Base-by-base conservation (phyloP, 768 basidiomycete species). In the Trichaptum fuscoviolaceum region DNA sequence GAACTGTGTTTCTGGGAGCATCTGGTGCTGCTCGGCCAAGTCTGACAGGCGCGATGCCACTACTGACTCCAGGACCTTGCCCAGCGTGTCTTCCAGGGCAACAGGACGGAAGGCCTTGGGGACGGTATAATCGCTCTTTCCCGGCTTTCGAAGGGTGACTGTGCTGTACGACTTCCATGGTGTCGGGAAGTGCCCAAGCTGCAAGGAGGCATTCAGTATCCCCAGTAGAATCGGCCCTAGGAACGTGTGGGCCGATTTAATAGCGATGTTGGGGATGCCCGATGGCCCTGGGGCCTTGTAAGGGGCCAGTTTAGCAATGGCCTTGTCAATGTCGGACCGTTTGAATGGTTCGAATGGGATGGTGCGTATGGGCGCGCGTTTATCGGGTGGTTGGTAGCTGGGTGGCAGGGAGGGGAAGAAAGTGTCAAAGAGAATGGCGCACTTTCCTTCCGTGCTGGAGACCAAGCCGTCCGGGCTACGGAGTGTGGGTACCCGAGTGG, bases 61-160 rank as follows among this genome's bases (percentile, higher is more conserved):
- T 0, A 67, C 64, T 9, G 70, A 24, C 7, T 70, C 69, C 0
- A 77, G 74, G 0, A 77, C 23, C 57, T 81, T 82, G 0, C 67
- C 73, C 0, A 74, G 63, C 0, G 74, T 76, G 58, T 77, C 67
- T 1, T 80, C 70, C 0, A 82, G 76, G 0, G 74, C 75, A 1
- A 84, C 80, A 0, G 80, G 82, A 0, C 76, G 64, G 58, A 78
- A 79, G 0, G 79, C 74, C 27, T 76, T 77, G n/a, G n/a, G n/a
- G n/a, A n/a, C 0, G 80, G 65, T 0, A 70, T 36, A 80, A n/a
- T n/a, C n/a, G n/a, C n/a, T n/a, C n/a, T n/a, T n/a, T n/a, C n/a
- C n/a, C n/a, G n/a, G n/a, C n/a, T n/a, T n/a, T n/a, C n/a, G n/a
- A n/a, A n/a, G n/a, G n/a, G n/a, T n/a, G n/a, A n/a, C n/a, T n/a